A percentile compares a stretch with the other conserved stretches of the same genome.
Evolutionary conservation across 2,329 filamentous ascomycete species (phyloP).

Genomic region (Phaeoacremonium minimum): DNA sequence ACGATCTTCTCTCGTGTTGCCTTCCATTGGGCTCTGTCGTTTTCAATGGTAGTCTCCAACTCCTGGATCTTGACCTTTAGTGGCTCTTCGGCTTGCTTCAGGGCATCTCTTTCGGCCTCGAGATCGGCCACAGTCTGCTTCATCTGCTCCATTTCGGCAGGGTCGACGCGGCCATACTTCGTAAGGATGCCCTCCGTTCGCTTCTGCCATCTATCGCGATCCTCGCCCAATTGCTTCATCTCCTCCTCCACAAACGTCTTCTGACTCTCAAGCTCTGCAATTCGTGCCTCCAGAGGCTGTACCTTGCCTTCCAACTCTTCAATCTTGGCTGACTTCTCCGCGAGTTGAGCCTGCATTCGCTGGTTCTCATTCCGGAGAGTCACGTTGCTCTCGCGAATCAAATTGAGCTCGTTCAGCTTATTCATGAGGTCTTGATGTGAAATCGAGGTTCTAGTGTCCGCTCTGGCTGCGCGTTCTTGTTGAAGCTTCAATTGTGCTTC

Average conservation of each 20-base stretch:
- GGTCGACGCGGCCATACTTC: constrained; percentile 93
- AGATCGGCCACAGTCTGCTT: constrained; percentile 70
- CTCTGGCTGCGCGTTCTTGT: constrained; percentile 75
- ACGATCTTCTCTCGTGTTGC: constrained; percentile 48
- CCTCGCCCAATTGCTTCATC: constrained; percentile 81
- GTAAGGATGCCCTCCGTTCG: constrained; percentile 92
- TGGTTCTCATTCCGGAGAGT: constrained; percentile 84
- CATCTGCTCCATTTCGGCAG: constrained; percentile 84
- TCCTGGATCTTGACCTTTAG: constrained; percentile 51
- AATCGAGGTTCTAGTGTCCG: constrained; percentile 67
- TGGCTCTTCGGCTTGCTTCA: constrained; percentile 44
- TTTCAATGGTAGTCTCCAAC: constrained; percentile 45
- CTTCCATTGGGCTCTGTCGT: constrained; percentile 51
- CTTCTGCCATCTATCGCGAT: constrained; percentile 93
- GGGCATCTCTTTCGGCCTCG: constrained; percentile 58
- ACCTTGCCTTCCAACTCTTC: constrained; percentile 71
- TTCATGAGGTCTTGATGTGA: constrained; percentile 89
- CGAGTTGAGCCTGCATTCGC: constrained; percentile 70
- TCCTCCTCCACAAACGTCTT: constrained; percentile 81
- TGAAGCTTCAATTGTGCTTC: constrained; percentile 85
- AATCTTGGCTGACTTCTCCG: constrained; percentile 70
- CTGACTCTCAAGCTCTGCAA: constrained; percentile 79
- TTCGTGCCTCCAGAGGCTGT: constrained; percentile 74
- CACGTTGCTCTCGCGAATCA: constrained; percentile 91
- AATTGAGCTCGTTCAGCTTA: constrained; percentile 90